Base-by-base conservation (phyloP, 225 moss, liverwort and hornwort species). In the Bryum argenteum region DNA sequence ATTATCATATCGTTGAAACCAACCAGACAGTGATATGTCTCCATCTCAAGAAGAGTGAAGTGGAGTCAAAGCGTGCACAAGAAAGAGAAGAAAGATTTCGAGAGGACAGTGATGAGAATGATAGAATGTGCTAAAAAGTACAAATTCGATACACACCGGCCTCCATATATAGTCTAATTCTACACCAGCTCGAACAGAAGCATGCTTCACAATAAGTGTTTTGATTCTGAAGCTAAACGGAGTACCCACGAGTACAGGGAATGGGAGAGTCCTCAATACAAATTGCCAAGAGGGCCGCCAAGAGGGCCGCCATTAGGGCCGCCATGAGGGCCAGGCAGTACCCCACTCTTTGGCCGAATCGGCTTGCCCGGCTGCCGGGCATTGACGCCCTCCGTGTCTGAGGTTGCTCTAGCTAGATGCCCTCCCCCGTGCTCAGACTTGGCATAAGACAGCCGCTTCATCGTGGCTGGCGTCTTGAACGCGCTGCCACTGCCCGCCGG, bases 401-500 rank as follows among this genome's bases (percentile, higher is more conserved):
- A 68, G 2, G 43, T 53, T 18, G 28, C 75, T 43, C 53, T 75
- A 10, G 33, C 13, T 24, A 43, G 37, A 8, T 50, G 11, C 48
- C 40, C 11, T 5, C 28, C 70, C 15, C 69, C 80, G 19, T 64
- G 79, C 64, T 82, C 82, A 3, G 64, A 72, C n/a, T 84, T 84
- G 1, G 89, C 79, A 19, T 84, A 86, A 0, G 88, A 87, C 33
- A 83, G 79, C 2, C 86, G 90, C 82, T 94, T 91, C 80, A 90
- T 97, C 6, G 79, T 78, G 10, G 80, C 73, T 10, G 83, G 83
- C 21, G 83, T 76, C 75, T 69, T 79, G 42, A 79, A 79, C n/a
- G 77, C 69, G 58, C 89, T 44, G 70, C 61, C 18, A 44, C 55
- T 20, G 65, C 70, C 54, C 8, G 67, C 81, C 20, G 92, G 82